phyloP scores from a whole-genome alignment of 345 rosid genomes.

The Anastatica hierochuntica region DNA sequence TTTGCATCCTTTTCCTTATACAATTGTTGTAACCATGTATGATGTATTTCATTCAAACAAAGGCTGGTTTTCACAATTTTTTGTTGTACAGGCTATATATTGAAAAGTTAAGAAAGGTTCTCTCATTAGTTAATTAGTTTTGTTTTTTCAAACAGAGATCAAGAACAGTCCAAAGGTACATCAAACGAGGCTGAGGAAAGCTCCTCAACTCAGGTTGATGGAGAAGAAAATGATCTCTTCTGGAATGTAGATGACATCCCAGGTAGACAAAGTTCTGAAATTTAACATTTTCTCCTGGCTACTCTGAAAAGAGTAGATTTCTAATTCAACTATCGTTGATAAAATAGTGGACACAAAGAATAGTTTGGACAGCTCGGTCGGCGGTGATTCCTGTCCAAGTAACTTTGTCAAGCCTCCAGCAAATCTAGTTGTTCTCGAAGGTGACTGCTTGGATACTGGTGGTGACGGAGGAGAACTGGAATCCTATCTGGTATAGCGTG shows the following conservation, averaged over 20 bases:
- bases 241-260: constrained; percentile 76
- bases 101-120: neutral
- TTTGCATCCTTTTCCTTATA: neutral
- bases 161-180: constrained; percentile 44
- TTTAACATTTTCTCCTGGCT: neutral
- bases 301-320: neutral
- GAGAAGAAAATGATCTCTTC: constrained; percentile 59
- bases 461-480: constrained; percentile 80
- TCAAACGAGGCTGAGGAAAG: constrained; percentile 31
- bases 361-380: constrained; percentile 51
- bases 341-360: constrained; percentile 68
- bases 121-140: neutral
- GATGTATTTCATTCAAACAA: too few relatives aligned
- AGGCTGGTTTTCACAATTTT: neutral
- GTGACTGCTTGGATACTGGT: constrained; percentile 70
- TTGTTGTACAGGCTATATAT: too few relatives aligned
- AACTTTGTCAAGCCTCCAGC: constrained; percentile 85
- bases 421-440: constrained; percentile 89
- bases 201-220: constrained; percentile 28
- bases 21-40: too few relatives aligned
- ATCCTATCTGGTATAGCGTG: constrained; percentile 72
- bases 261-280: constrained; percentile 34
- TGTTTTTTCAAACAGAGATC: constrained; percentile 39
- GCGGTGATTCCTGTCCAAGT: constrained; percentile 41
- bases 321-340: constrained; percentile 5